Conservation (phyloP, 106 monocot genomes). For the Acanthochlamys bracteata region DNA sequence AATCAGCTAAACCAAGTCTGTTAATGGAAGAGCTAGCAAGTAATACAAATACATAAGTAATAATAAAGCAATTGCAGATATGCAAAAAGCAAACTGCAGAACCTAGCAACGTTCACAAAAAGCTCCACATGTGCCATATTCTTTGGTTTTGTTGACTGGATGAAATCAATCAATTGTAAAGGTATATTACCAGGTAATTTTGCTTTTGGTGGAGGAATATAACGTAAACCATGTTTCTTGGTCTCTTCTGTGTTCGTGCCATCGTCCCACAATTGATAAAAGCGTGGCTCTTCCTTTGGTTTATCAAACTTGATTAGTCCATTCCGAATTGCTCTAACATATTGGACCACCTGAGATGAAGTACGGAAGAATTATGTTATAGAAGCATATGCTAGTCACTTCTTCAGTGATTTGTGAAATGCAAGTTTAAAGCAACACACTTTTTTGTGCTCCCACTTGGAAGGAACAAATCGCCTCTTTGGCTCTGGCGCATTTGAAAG, state of each 20-base stretch:
- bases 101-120: too few species aligned
- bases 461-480: conserved; percentile 92
- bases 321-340: conserved; percentile 86
- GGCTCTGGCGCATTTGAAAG: conserved; percentile 98
- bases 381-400: too few species aligned
- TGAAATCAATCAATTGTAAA: background rate
- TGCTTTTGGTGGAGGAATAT: conserved; percentile 87
- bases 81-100: too few species aligned
- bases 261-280: conserved; percentile 79
- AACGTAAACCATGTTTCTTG: conserved; percentile 57
- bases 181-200: conserved; percentile 57
- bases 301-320: conserved; percentile 88
- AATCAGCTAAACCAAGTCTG: background rate
- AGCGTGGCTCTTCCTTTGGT: conserved; percentile 63
- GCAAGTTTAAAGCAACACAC: conserved; percentile 15
- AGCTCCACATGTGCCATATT: too few species aligned
- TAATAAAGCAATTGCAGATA: too few species aligned
- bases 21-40: too few species aligned
- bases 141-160: background rate
- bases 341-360: conserved; percentile 59
- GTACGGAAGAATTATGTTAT: conserved; percentile 4
- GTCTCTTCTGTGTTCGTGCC: conserved; percentile 60
- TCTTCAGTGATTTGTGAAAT: too few species aligned
- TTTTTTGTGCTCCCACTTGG: conserved; percentile 96
- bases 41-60: too few species aligned